Evolutionary conservation across 169 alveolate genomes (phyloP), one percentile per base, ranked within the genome.

Genomic region (Cytauxzoon felis): DNA sequence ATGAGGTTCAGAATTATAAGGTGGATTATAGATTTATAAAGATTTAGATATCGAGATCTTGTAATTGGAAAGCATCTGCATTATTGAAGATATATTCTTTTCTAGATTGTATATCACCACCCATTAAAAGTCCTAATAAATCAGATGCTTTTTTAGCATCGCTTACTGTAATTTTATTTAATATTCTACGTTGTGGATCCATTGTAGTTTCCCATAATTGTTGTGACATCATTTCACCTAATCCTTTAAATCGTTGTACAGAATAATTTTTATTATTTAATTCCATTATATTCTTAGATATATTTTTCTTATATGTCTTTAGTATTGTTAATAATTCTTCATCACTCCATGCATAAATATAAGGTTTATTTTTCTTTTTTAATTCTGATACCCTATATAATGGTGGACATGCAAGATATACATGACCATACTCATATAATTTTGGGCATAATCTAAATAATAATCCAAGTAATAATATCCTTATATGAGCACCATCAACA

Each of bases 171-270:
- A 88, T 84, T 5, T 81, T 58, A 29, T 82, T 86, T 50, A 88
- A 70, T 23, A 80, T 60, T 21, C 93, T 54, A 47, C 72, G 80
- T 1, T 45, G 60, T 7, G 94, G 94, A 51, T 87, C 80, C 94
- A 89, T 89, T 8, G 94, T 87, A 13, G 94, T 89, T 30, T 63
- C 73, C 92, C 94, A 82, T 38, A 89, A 67, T 56, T 89, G 92
- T 69, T 79, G 79, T 0, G 94, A 88, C 89, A 73, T 88, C 94
- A 89, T 89, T 68, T 89, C 94, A 9, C 94, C 94, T 21, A 89
- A 80, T 23, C 94, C 94, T 56, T 89, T 89, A 61, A 82, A 89
- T 23, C 94, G 57, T 69, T 89, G 94, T 24, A 88, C 73, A 24
- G 67, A 65, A 21, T 73, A 48, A 23, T 65, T 61, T 36, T 69